These are phyloP conservation scores for Phialophora expanda DNA, from an alignment of 2,329 filamentous ascomycete species.

Conservation along the genomic window DNA sequence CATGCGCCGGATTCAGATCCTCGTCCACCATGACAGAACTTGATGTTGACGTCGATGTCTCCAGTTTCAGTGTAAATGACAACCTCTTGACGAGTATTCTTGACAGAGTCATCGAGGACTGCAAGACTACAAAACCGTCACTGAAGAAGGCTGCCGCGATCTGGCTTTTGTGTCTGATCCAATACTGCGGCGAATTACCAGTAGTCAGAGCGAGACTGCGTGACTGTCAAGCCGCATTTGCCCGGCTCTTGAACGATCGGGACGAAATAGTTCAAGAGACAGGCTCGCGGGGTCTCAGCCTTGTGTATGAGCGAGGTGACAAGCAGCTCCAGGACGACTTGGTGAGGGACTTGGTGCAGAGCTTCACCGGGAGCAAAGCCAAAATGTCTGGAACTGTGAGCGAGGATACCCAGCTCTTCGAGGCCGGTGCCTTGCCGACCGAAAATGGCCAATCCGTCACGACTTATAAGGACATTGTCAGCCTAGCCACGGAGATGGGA, in stretches of 20 bases:
- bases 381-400: conserved; percentile 78
- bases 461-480: conserved; percentile 97
- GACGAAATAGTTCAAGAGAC: conserved; percentile 97
- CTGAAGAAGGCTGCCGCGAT: conserved; percentile 91
- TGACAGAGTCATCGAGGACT: conserved; percentile 75
- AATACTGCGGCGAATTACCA: conserved; percentile 81
- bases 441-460: conserved; percentile 88
- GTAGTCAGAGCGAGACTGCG: conserved; percentile 72
- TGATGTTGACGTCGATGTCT: conserved; percentile 68
- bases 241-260: conserved; percentile 80
- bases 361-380: conserved; percentile 79
- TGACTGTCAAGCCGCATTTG: conserved; percentile 84
- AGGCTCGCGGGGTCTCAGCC: conserved; percentile 83
- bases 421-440: conserved; percentile 85
- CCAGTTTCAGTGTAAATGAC: conserved; percentile 44
- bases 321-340: conserved; percentile 78
- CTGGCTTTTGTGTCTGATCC: conserved; percentile 89
- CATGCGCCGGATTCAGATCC: conserved; percentile 81
- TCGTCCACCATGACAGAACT: conserved; percentile 74
- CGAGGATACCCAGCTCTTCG: conserved; percentile 89
- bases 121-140: conserved; percentile 83
- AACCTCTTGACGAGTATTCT: conserved; percentile 62
- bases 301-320: conserved; percentile 94
- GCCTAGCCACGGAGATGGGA: conserved; percentile 90
- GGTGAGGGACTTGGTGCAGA: conserved; percentile 83